phyloP scores from a whole-genome alignment of 306 rosid species.

The Casuarina equisetifolia region DNA sequence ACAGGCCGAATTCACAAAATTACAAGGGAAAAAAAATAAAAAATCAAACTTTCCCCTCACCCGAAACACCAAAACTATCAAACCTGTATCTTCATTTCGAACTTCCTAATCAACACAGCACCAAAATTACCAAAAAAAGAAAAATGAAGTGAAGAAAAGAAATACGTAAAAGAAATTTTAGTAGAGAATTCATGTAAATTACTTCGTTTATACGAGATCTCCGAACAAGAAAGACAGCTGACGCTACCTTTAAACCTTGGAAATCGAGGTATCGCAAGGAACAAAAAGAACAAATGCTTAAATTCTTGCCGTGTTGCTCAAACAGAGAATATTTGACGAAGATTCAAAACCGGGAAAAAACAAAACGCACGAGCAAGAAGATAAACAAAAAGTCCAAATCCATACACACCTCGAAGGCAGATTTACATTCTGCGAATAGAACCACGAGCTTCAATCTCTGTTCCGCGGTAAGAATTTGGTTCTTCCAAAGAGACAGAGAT shows the following conservation, averaged over 20 bases:
- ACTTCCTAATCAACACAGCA: slow-evolving; percentile 10
- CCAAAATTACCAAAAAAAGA: neutral
- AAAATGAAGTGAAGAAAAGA: neutral
- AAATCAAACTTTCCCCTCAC: slow-evolving; percentile 7
- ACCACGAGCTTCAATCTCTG: slow-evolving; percentile 19
- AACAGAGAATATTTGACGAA: neutral
- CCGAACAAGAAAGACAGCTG: slow-evolving; percentile 14
- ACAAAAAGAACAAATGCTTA: neutral
- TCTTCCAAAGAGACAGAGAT: neutral
- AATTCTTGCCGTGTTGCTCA: slow-evolving; percentile 24
- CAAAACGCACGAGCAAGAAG: neutral
- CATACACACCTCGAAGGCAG: slow-evolving; percentile 12
- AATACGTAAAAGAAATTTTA: neutral
- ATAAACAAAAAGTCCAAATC: neutral
- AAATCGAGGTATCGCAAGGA: slow-evolving; percentile 33
- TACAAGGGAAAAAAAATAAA: neutral
- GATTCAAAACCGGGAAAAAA: neutral
- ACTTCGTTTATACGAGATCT: slow-evolving; percentile 11
- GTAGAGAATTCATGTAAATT: neutral
- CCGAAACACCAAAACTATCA: slow-evolving; percentile 17
- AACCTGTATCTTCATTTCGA: slow-evolving; percentile 5
- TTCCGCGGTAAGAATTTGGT: neutral
- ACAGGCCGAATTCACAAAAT: slow-evolving; percentile 9
- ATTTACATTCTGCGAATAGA: neutral
- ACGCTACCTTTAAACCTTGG: neutral